phyloP scores from a whole-genome alignment of 768 basidiomycete genomes.

The Xerocomus brunneocitrinus region DNA sequence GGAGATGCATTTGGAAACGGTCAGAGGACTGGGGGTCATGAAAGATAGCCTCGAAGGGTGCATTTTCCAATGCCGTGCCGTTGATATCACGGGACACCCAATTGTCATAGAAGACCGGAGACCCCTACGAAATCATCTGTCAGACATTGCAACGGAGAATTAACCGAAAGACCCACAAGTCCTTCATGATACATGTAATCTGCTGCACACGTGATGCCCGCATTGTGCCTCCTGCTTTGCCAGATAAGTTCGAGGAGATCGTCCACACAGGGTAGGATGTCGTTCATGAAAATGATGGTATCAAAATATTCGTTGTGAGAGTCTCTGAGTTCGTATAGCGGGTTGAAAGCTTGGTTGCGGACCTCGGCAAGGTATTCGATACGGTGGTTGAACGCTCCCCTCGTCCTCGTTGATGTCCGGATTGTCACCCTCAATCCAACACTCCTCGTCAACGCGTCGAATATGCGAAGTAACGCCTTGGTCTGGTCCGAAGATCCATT shows the following conservation, averaged over 20 bases:
- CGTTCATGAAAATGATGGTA: conserved; percentile 98
- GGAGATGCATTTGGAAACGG: conserved; percentile 88
- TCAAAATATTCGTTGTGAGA: conserved; percentile 93
- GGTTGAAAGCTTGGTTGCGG: conserved; percentile 96
- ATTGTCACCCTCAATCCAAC: conserved; percentile 94
- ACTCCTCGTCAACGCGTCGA: conserved; percentile 84
- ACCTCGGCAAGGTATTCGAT: conserved; percentile 99
- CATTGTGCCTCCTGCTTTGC: conserved; percentile 90
- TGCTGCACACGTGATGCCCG: conserved; percentile 95
- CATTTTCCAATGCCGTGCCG: conserved; percentile 96
- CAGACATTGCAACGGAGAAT: not conserved
- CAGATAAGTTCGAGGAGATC: conserved; percentile 97
- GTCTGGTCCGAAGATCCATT: conserved; percentile 99
- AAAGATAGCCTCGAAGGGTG: conserved; percentile 93
- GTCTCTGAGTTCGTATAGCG: conserved; percentile 90
- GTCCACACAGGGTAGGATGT: conserved; percentile 95
- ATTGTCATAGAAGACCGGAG: conserved; percentile 96
- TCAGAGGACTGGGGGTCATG: conserved; percentile 71
- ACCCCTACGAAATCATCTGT: conserved; percentile 37
- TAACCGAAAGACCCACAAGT: conserved; percentile 52
- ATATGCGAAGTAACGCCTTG: conserved; percentile 91
- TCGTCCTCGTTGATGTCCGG: conserved; percentile 84
- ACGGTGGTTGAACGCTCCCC: conserved; percentile 97
- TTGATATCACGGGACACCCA: conserved; percentile 99
- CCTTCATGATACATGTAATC: conserved; percentile 99